Percentiles rank a stretch among this genome's conserved stretches.
Evolutionary conservation across 306 rosid genomes (phyloP).

Genomic region (Crotalaria pallida): DNA sequence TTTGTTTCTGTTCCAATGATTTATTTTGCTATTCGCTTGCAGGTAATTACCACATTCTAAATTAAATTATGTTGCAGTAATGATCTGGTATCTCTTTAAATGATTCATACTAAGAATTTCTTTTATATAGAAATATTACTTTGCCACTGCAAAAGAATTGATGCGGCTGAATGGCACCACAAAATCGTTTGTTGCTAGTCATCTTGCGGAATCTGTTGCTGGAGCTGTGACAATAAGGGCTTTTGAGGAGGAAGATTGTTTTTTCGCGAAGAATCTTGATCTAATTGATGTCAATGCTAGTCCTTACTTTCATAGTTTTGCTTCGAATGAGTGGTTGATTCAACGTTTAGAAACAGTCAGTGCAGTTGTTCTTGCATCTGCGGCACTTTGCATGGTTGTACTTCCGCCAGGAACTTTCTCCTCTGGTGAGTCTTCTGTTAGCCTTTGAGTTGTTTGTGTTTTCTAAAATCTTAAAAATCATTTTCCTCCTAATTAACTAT

Average conservation of each 20-base stretch:
- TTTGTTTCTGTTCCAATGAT: conserved; percentile 35
- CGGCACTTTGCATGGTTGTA: conserved; percentile 53
- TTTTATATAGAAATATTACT: conserved; percentile 43
- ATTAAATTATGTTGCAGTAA: not conserved
- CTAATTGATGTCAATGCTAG: conserved; percentile 52
- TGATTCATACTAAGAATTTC: not conserved
- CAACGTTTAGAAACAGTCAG: conserved; percentile 49
- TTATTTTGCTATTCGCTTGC: conserved; percentile 26
- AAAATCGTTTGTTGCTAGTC: conserved; percentile 53
- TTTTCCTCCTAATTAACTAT: too few relatives aligned
- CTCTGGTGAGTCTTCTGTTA: conserved; percentile 32
- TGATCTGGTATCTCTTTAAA: not conserved
- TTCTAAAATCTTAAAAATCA: not conserved
- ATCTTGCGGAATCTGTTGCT: conserved; percentile 63
- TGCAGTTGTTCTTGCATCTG: conserved; percentile 46
- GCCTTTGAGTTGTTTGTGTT: not conserved
- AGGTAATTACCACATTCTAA: conserved; percentile 31
- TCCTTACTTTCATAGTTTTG: conserved; percentile 52
- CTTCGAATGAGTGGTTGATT: conserved; percentile 62
- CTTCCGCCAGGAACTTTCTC: conserved; percentile 61
- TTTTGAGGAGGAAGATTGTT: conserved; percentile 52
- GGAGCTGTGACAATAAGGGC: conserved; percentile 69
- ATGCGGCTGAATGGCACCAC: conserved; percentile 64
- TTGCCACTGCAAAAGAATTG: conserved; percentile 53
- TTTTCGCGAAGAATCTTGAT: conserved; percentile 40